Evolutionary conservation across 164 flowering plant species (phyloP).

Genomic region (Nymphaea colorata): DNA sequence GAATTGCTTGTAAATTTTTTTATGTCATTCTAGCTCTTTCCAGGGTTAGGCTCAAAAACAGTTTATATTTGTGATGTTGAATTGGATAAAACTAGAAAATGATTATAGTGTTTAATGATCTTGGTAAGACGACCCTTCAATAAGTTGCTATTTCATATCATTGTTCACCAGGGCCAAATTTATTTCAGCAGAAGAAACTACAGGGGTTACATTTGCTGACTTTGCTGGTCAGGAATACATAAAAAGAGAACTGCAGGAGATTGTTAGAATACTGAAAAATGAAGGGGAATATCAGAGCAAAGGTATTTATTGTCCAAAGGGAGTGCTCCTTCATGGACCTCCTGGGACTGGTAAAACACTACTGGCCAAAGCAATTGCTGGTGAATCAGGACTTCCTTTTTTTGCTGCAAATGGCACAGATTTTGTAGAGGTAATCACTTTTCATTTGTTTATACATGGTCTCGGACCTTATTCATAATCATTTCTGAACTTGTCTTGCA

Average conservation of each 20-base stretch:
- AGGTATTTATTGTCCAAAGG: conserved; percentile 96
- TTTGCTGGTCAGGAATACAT: conserved; percentile 99
- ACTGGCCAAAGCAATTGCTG: conserved; percentile 97
- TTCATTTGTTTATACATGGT: background rate
- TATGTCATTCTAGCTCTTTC: too few species aligned
- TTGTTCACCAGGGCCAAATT: conserved; percentile 65
- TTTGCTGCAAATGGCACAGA: conserved; percentile 96
- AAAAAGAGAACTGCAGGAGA: conserved; percentile 87
- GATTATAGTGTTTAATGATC: too few species aligned
- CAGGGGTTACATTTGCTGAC: conserved; percentile 90
- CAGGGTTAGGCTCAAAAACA: too few species aligned
- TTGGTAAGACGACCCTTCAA: too few species aligned
- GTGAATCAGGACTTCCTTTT: conserved; percentile 96
- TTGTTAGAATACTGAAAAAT: conserved; percentile 79
- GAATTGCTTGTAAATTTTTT: too few species aligned
- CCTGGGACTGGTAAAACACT: conserved; percentile 99
- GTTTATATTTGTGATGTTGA: too few species aligned
- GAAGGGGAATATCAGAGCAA: conserved; percentile 81
- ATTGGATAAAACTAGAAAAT: too few species aligned
- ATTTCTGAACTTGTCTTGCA: background rate
- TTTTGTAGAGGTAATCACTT: conserved; percentile 79
- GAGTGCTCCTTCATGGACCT: conserved; percentile 97
- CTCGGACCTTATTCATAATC: background rate
- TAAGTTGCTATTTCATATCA: too few species aligned
- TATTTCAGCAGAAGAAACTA: conserved; percentile 92